Evolutionary conservation across 176 grass and related monocot genomes (phyloP), one percentile per base, ranked within the genome.

Genomic region (Rhynchospora breviuscula): DNA sequence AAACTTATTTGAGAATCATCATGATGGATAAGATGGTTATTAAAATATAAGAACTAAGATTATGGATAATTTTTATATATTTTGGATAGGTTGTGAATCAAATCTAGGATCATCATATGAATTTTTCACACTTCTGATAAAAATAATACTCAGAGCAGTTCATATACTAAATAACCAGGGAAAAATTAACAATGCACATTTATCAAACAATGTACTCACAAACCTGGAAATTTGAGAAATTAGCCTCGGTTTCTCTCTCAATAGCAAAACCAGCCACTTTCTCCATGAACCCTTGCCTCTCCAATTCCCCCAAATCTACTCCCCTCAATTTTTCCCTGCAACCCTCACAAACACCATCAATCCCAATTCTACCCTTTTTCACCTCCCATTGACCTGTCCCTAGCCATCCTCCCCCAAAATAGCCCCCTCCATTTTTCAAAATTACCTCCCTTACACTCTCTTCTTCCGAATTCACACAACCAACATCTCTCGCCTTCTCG

Each of bases 151-250:
- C 5, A 40, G 6, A 67, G 64, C 35, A 13, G 6, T 25, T 67
- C 64, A 18, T 22, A 2, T 23, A 67, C 6, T 40, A 43, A 67
- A 67, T 67, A 67, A 67, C 29, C 7, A 0, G 18, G 11, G 51
- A 49, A 52, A 25, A 25, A 25, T 48, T 74, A 49, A 25, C 70
- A 74, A 52, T 53, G 71, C 47, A 75, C 47, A 53, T 26, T 53
- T n/a, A 75, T 15, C 68, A 47, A 48, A 11, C 40, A 72, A 26
- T 72, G 68, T 47, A 72, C 40, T 60, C 60, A 81, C 7, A n/a
- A 70, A 97, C 95, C 92, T 91, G 90, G 85, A 97, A 97, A 2
- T 70, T 85, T 81, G 85, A 88, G 90, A 97, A 92, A 90, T 97
- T 97, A 81, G 79, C 63, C 61, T 88, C 92, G 63, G 80, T 87